phyloP scores from a whole-genome alignment of 352 stramenopile genomes.

The Pythium myriotylum region DNA sequence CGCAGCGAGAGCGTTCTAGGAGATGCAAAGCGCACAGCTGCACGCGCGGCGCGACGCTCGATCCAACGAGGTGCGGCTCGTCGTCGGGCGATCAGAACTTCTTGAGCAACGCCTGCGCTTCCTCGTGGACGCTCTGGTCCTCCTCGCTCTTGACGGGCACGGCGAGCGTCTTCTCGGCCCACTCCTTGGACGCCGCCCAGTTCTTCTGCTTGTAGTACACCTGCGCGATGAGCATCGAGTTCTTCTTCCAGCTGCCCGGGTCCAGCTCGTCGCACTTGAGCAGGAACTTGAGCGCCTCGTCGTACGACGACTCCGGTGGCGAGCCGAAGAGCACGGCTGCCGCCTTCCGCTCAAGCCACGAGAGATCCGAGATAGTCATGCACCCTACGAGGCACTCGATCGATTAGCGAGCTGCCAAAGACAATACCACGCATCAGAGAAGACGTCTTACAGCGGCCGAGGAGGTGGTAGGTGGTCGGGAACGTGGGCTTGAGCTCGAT shows the following conservation, averaged over 20 bases:
- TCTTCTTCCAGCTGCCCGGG: constrained; percentile 85
- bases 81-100: constrained; percentile 23
- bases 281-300: constrained; percentile 77
- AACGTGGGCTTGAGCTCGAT: constrained; percentile 72
- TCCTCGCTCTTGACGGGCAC: constrained; percentile 61
- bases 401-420: constrained; percentile 9
- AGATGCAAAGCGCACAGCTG: not conserved
- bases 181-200: constrained; percentile 62
- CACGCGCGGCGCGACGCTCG: not conserved
- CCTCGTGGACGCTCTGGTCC: constrained; percentile 68
- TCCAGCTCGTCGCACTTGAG: constrained; percentile 76
- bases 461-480: constrained; percentile 73
- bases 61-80: not conserved
- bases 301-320: constrained; percentile 79
- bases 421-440: constrained; percentile 23
- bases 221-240: constrained; percentile 77
- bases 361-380: constrained; percentile 81
- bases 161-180: constrained; percentile 67
- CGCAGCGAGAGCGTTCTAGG: not conserved
- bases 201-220: constrained; percentile 85
- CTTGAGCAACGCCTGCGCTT: constrained; percentile 44
- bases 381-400: constrained; percentile 40
- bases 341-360: constrained; percentile 85
- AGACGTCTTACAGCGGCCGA: constrained; percentile 66
- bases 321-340: constrained; percentile 81